phyloP scores from a whole-genome alignment of 768 basidiomycete genomes.

The Suillus sp. region DNA sequence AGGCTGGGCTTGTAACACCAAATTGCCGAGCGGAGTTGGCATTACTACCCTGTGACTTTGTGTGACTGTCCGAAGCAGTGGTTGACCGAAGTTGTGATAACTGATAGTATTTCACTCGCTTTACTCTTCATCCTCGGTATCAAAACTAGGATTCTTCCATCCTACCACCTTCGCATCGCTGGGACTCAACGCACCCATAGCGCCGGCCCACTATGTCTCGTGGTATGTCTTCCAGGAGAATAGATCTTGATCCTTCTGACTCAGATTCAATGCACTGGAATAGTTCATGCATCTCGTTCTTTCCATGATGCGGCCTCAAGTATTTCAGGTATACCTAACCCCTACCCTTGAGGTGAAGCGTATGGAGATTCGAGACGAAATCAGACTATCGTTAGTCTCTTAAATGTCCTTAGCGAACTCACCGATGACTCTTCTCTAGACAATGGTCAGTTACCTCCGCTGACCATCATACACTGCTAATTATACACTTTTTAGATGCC shows the following conservation, averaged over 20 bases:
- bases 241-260: too few species aligned
- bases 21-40: background rate
- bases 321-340: constrained; percentile 25
- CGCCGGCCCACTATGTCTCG: too few species aligned
- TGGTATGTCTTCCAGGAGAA: too few species aligned
- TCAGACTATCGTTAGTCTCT: constrained; percentile 47
- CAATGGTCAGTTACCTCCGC: constrained; percentile 30
- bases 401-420: constrained; percentile 49
- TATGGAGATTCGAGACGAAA: constrained; percentile 38
- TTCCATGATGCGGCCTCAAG: too few species aligned
- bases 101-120: too few species aligned
- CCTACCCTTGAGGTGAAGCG: constrained; percentile 32
- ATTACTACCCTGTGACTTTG: background rate
- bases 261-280: too few species aligned
- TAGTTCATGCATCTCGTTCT: too few species aligned
- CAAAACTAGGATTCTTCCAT: too few species aligned
- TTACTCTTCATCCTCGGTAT: too few species aligned
- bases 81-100: background rate
- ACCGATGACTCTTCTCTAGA: constrained; percentile 40
- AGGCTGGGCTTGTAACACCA: too few species aligned
- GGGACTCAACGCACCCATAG: too few species aligned
- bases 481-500: constrained; percentile 24
- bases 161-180: too few species aligned
- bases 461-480: constrained; percentile 8
- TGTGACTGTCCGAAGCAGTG: background rate